Conservation (phyloP, 306 rosid species). For the Dalbergia cultrata region DNA sequence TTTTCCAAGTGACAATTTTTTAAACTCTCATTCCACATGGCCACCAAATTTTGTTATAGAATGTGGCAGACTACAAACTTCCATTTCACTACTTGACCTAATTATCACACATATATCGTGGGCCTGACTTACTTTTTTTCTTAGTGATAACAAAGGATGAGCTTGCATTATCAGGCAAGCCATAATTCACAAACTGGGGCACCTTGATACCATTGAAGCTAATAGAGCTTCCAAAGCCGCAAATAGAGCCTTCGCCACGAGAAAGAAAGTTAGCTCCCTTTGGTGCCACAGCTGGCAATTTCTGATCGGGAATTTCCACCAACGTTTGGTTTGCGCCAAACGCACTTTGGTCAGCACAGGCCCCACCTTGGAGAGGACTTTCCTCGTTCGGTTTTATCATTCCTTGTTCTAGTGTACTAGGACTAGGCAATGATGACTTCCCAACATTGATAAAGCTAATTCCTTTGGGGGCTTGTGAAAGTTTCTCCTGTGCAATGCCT, state of each 20-base stretch:
- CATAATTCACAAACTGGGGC: constrained; percentile 27
- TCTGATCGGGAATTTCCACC: too few species aligned
- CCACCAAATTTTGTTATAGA: too few species aligned
- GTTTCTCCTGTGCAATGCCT: constrained; percentile 43
- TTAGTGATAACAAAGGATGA: too few species aligned
- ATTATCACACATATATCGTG: too few species aligned
- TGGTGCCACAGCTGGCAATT: constrained; percentile 49
- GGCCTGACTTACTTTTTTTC: too few species aligned
- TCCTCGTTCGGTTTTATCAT: constrained; percentile 44
- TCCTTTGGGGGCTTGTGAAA: constrained; percentile 57
- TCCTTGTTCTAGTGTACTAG: constrained; percentile 48
- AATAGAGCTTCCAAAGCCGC: constrained; percentile 44
- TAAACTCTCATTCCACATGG: too few species aligned
- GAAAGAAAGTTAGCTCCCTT: constrained; percentile 78
- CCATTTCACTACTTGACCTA: too few species aligned
- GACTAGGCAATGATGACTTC: constrained; percentile 44
- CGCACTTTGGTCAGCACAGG: constrained; percentile 35
- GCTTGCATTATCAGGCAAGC: constrained; percentile 32
- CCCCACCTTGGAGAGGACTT: constrained; percentile 47
- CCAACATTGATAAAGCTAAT: constrained; percentile 60
- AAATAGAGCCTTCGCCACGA: constrained; percentile 60
- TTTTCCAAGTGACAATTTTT: too few species aligned
- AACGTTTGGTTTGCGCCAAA: not conserved
- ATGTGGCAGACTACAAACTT: too few species aligned
- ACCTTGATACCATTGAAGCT: constrained; percentile 1